Evolutionary conservation across 805 yeast genomes (phyloP).

Genomic region (Monosporozyma aquatica): DNA sequence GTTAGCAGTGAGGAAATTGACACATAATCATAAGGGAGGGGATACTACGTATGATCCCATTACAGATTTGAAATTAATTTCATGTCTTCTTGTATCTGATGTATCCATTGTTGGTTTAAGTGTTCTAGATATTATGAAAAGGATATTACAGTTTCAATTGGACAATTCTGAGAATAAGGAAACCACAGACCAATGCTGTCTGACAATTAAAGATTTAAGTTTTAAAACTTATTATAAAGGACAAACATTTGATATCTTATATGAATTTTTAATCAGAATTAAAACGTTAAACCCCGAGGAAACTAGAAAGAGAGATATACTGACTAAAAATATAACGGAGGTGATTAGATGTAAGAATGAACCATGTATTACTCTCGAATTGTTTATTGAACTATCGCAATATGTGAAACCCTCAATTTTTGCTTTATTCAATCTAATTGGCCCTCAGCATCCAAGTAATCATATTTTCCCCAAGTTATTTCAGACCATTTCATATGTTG

Average conservation of each 20-base stretch:
- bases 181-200: constrained; percentile 39
- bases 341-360: constrained; percentile 15
- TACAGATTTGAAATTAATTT: constrained; percentile 34
- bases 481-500: constrained; percentile 9
- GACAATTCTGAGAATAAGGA: constrained; percentile 18
- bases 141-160: constrained; percentile 43
- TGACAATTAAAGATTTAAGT: constrained; percentile 60
- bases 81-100: constrained; percentile 60
- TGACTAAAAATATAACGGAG: constrained; percentile 18
- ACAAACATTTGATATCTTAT: constrained; percentile 74
- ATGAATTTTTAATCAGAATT: constrained; percentile 46
- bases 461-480: constrained; percentile 17
- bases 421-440: constrained; percentile 18
- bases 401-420: constrained; percentile 9
- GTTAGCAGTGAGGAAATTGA: constrained; percentile 34
- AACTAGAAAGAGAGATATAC: constrained; percentile 15
- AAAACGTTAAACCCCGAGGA: constrained; percentile 15
- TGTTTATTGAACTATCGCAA: constrained; percentile 21
- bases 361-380: constrained; percentile 20
- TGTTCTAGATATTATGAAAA: constrained; percentile 66
- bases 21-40: constrained; percentile 4
- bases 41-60: constrained; percentile 9
- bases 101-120: constrained; percentile 84
- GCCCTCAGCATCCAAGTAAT: constrained; percentile 16
- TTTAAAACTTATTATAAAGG: constrained; percentile 77